Percentiles rank a stretch among this genome's conserved stretches.
Conservation (phyloP, 2,329 filamentous ascomycete genomes). For the Penicillium nordicum region DNA sequence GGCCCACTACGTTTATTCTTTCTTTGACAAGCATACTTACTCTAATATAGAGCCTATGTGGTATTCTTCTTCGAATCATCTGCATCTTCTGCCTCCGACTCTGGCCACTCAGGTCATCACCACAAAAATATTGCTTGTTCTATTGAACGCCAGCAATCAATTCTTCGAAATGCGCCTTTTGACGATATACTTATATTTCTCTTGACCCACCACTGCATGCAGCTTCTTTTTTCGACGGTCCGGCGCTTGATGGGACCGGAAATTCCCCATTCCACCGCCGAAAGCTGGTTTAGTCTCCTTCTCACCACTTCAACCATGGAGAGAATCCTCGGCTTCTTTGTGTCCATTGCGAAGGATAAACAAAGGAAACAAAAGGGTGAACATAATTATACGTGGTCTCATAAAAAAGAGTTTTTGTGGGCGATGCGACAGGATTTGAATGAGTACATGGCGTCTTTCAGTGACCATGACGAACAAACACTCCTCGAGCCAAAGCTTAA, state of each 20-base stretch:
- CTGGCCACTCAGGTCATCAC: background rate
- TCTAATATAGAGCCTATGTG: conserved; percentile 20
- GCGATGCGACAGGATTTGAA: conserved; percentile 24
- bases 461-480: background rate
- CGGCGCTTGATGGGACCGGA: conserved; percentile 27
- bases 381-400: conserved; percentile 19
- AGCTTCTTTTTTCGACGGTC: conserved; percentile 23
- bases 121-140: conserved; percentile 1
- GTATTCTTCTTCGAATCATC: conserved; percentile 27
- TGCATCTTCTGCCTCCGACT: conserved; percentile 4
- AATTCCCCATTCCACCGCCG: conserved; percentile 20
- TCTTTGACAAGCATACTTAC: background rate
- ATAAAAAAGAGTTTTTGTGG: conserved; percentile 25
- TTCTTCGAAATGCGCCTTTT: conserved; percentile 25
- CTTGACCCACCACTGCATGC: conserved; percentile 26
- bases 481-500: conserved; percentile 11
- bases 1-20: background rate
- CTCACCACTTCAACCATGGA: conserved; percentile 29
- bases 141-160: conserved; percentile 18
- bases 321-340: conserved; percentile 23
- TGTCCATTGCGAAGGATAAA: conserved; percentile 19
- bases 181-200: conserved; percentile 22
- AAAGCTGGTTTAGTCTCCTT: conserved; percentile 26
- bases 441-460: conserved; percentile 15
- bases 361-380: background rate